Conservation (phyloP, 2,329 filamentous ascomycete species). For the Trichoderma asperellum region DNA sequence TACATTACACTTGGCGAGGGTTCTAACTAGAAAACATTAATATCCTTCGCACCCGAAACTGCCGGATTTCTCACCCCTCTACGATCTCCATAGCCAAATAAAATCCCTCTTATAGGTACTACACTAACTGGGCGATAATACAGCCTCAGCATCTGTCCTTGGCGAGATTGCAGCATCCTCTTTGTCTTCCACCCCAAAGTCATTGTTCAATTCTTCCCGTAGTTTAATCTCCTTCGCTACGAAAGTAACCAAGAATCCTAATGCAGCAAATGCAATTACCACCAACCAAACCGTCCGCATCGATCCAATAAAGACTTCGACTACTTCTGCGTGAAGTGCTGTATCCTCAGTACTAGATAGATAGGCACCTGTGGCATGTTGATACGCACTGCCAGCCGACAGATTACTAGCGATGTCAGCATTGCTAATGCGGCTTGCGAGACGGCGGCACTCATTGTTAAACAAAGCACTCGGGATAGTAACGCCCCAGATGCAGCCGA, state of each 20-base stretch:
- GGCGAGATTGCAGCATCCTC: not conserved
- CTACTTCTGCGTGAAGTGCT: not conserved
- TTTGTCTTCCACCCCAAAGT: slow-evolving; percentile 2
- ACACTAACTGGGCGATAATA: not conserved
- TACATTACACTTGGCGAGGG: too few species aligned
- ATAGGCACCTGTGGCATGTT: slow-evolving; percentile 10
- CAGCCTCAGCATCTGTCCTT: not conserved
- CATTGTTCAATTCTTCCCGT: slow-evolving; percentile 7
- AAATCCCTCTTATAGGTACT: too few species aligned
- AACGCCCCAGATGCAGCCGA: slow-evolving; percentile 20
- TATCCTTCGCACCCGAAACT: too few species aligned
- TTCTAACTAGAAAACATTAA: too few species aligned
- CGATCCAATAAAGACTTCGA: not conserved
- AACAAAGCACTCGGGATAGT: slow-evolving; percentile 15
- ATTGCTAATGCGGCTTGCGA: not conserved
- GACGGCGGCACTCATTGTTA: slow-evolving; percentile 20
- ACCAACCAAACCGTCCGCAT: not conserved
- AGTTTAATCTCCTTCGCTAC: slow-evolving; percentile 9
- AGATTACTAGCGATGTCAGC: not conserved
- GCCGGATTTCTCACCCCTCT: too few species aligned
- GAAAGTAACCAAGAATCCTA: slow-evolving; percentile 1
- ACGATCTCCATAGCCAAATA: too few species aligned
- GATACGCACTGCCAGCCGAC: not conserved
- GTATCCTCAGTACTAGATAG: not conserved
- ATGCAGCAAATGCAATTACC: not conserved